phyloP scores from a whole-genome alignment of 345 rosid genomes.

The Sonneratia caseolaris region DNA sequence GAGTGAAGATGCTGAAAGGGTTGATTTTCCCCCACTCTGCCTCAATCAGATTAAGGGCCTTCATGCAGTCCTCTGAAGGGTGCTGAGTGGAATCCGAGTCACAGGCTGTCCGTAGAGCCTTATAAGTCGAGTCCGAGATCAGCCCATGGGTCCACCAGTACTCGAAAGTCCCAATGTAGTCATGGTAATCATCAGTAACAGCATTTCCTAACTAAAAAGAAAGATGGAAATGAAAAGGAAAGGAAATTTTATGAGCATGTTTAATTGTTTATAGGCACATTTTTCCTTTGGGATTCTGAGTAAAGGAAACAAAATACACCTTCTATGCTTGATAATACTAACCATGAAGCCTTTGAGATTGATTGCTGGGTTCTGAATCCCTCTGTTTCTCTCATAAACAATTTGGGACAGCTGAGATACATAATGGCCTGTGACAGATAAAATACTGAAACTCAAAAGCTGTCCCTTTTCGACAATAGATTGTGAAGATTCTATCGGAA shows the following conservation, averaged over 20 bases:
- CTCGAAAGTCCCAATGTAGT: slow-evolving; percentile 73
- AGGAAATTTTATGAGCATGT: background rate
- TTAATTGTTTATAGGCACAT: background rate
- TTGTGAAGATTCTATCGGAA: background rate
- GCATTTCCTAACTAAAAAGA: slow-evolving; percentile 76
- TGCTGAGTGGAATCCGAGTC: slow-evolving; percentile 49
- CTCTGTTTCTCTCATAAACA: slow-evolving; percentile 55
- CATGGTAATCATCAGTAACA: slow-evolving; percentile 86
- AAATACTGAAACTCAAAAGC: background rate
- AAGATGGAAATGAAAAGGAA: background rate
- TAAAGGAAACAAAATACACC: background rate
- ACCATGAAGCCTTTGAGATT: slow-evolving; percentile 96
- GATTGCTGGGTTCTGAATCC: slow-evolving; percentile 51
- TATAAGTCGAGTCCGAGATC: slow-evolving; percentile 81
- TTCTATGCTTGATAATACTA: slow-evolving; percentile 13
- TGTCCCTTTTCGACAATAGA: background rate
- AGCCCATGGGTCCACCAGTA: slow-evolving; percentile 99
- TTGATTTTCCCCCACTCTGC: slow-evolving; percentile 73
- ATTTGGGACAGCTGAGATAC: slow-evolving; percentile 92
- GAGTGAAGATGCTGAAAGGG: slow-evolving; percentile 79
- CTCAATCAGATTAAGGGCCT: slow-evolving; percentile 43
- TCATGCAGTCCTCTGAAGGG: slow-evolving; percentile 56
- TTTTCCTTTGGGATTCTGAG: background rate
- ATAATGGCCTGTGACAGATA: slow-evolving; percentile 59
- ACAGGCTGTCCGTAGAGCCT: slow-evolving; percentile 40